Percentiles rank a stretch among this genome's conserved stretches.
phyloP scores from a whole-genome alignment of 2,329 filamentous ascomycete genomes.

The Penicillium fuscoglaucum region DNA sequence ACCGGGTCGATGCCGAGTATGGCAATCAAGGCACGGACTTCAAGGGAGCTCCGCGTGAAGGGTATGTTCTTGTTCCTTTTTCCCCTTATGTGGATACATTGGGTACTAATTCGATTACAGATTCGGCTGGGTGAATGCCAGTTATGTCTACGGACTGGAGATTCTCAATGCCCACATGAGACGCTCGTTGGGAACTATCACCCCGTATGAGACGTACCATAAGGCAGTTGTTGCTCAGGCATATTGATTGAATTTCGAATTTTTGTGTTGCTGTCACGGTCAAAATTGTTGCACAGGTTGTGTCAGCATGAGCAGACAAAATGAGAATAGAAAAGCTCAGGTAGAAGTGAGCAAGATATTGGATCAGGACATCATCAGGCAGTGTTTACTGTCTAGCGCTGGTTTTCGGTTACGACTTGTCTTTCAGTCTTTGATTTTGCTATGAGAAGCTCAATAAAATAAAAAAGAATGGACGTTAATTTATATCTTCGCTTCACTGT shows the following conservation, averaged over 20 bases:
- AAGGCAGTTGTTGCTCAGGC: slow-evolving; percentile 56
- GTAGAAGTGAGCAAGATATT: not conserved
- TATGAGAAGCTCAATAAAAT: not conserved
- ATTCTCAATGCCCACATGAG: slow-evolving; percentile 87
- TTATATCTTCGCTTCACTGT: not conserved
- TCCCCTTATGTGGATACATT: not conserved
- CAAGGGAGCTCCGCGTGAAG: slow-evolving; percentile 92
- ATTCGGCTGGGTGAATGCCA: slow-evolving; percentile 98
- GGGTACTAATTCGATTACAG: slow-evolving; percentile 49
- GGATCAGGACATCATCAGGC: not conserved
- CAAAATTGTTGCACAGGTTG: not conserved
- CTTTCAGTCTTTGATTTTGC: not conserved
- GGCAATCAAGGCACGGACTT: slow-evolving; percentile 95
- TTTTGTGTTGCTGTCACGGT: not conserved
- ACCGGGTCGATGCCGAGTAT: slow-evolving; percentile 94
- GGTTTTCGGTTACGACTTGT: not conserved
- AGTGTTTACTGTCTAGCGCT: not conserved
- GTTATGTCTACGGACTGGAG: slow-evolving; percentile 89
- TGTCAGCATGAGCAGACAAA: not conserved
- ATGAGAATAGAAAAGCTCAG: not conserved
- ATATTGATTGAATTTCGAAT: slow-evolving; percentile 12
- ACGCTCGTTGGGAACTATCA: slow-evolving; percentile 82
- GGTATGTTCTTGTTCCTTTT: slow-evolving; percentile 61
- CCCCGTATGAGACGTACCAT: slow-evolving; percentile 79
- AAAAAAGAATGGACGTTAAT: not conserved